phyloP scores from a whole-genome alignment of 1,284 basidiomycete genomes.

The Naganishia sp. region DNA sequence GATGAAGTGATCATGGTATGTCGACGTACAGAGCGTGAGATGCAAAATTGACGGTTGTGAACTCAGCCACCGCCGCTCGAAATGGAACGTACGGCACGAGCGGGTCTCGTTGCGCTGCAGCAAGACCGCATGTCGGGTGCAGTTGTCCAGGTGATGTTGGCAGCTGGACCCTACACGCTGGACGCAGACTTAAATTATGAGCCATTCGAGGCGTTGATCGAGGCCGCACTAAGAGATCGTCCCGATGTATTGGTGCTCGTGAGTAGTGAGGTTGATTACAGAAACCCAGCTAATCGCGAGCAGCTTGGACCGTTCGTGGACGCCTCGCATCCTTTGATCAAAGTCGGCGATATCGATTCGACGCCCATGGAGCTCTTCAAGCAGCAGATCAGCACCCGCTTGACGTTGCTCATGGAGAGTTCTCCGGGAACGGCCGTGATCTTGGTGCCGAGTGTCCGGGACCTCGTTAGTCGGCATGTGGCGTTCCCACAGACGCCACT shows the following conservation, averaged over 20 bases:
- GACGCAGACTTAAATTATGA: slow-evolving; percentile 75
- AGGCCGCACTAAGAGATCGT: slow-evolving; percentile 61
- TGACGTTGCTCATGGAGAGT: slow-evolving; percentile 63
- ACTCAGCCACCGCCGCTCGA: slow-evolving; percentile 53
- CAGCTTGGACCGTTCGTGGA: slow-evolving; percentile 92
- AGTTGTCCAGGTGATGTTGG: slow-evolving; percentile 67
- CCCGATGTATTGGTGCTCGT: slow-evolving; percentile 81
- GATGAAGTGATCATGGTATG: slow-evolving; percentile 76
- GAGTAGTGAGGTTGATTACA: slow-evolving; percentile 42
- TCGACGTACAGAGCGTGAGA: slow-evolving; percentile 47
- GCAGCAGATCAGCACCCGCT: slow-evolving; percentile 63
- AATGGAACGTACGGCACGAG: slow-evolving; percentile 44
- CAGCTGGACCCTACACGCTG: slow-evolving; percentile 77
- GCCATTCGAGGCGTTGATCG: slow-evolving; percentile 66
- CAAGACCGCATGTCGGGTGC: slow-evolving; percentile 50
- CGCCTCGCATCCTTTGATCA: slow-evolving; percentile 69
- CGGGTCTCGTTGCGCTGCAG: slow-evolving; percentile 46
- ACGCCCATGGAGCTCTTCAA: slow-evolving; percentile 71
- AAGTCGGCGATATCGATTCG: slow-evolving; percentile 67
- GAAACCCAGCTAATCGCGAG: background rate
- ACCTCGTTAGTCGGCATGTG: slow-evolving; percentile 74
- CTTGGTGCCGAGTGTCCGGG: slow-evolving; percentile 77
- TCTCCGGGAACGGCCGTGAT: slow-evolving; percentile 71
- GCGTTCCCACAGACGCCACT: slow-evolving; percentile 86
- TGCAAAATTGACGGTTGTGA: slow-evolving; percentile 37